phyloP scores from a whole-genome alignment of 208 protist genomes.

The Trypanosoma mega region DNA sequence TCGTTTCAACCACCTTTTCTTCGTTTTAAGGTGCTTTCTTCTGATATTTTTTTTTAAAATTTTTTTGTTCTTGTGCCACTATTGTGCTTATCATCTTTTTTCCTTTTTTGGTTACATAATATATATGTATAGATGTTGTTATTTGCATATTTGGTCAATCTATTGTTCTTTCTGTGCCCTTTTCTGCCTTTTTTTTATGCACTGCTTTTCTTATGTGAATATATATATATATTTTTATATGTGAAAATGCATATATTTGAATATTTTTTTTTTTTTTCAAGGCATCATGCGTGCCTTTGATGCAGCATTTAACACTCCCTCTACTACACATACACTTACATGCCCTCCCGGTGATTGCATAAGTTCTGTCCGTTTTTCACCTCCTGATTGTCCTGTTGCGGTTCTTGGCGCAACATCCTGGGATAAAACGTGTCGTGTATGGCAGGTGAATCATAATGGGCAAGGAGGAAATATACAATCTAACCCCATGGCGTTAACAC shows the following conservation, averaged over 20 bases:
- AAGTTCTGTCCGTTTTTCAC: constrained; percentile 64
- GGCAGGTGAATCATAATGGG: constrained; percentile 46
- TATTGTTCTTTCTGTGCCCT: no score
- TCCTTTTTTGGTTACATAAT: no score
- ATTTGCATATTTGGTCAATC: constrained; percentile 6
- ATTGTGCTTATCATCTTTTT: no score
- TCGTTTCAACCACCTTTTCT: no score
- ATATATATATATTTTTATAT: background rate
- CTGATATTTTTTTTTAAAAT: no score
- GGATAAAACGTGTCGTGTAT: constrained; percentile 77
- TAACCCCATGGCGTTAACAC: constrained; percentile 42
- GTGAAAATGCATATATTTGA: constrained; percentile 6
- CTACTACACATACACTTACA: constrained; percentile 41
- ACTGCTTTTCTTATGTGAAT: constrained; percentile 8
- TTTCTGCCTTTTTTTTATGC: background rate
- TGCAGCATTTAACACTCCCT: background rate
- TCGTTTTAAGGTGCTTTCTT: no score
- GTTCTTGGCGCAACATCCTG: constrained; percentile 69
- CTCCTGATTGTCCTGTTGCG: constrained; percentile 51
- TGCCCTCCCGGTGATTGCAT: constrained; percentile 64
- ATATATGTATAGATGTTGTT: constrained; percentile 7
- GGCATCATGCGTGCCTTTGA: background rate
- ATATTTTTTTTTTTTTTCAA: constrained; percentile 18
- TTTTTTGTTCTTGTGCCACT: no score
- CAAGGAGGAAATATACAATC: constrained; percentile 33